phyloP scores from a whole-genome alignment of 2,329 filamentous ascomycete species.

The Calonectria pauciramosa region DNA sequence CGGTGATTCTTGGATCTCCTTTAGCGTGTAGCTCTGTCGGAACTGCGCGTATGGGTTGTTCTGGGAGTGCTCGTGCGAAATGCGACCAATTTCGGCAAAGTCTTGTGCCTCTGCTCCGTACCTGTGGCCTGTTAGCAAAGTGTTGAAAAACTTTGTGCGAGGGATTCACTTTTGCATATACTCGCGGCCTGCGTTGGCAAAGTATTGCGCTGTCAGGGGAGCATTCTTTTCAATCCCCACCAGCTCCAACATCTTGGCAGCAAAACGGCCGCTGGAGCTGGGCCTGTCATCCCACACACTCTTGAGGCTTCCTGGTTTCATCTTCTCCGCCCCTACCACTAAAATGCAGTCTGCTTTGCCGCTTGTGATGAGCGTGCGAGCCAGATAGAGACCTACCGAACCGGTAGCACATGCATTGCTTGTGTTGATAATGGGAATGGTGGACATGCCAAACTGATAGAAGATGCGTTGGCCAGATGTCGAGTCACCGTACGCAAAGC shows the following conservation, averaged over 20 bases:
- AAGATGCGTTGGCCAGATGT: constrained; percentile 97
- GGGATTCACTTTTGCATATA: constrained; percentile 93
- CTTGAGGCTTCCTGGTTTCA: constrained; percentile 90
- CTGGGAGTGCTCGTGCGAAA: constrained; percentile 93
- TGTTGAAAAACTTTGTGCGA: no score
- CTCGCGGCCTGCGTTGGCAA: constrained; percentile 92
- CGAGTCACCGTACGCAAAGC: constrained; percentile 96
- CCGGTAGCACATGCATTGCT: constrained; percentile 99
- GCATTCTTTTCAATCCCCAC: constrained; percentile 80
- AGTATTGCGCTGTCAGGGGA: constrained; percentile 90
- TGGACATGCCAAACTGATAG: constrained; percentile 98
- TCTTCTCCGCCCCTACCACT: constrained; percentile 97
- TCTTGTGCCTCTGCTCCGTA: constrained; percentile 87
- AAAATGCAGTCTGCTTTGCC: constrained; percentile 89
- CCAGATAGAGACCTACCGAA: constrained; percentile 88
- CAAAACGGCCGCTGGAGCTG: constrained; percentile 80
- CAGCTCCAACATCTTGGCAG: constrained; percentile 85
- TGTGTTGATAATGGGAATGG: constrained; percentile 96
- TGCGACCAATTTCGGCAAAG: constrained; percentile 92
- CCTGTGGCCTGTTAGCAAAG: constrained; percentile 58
- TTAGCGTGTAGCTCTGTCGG: constrained; percentile 87
- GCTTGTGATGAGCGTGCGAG: constrained; percentile 80
- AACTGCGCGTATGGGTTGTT: constrained; percentile 99
- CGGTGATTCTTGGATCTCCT: constrained; percentile 81
- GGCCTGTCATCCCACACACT: constrained; percentile 86